These are phyloP conservation scores for Kandelia obovata DNA, from an alignment of 345 rosid species.

Conservation along the genomic window DNA sequence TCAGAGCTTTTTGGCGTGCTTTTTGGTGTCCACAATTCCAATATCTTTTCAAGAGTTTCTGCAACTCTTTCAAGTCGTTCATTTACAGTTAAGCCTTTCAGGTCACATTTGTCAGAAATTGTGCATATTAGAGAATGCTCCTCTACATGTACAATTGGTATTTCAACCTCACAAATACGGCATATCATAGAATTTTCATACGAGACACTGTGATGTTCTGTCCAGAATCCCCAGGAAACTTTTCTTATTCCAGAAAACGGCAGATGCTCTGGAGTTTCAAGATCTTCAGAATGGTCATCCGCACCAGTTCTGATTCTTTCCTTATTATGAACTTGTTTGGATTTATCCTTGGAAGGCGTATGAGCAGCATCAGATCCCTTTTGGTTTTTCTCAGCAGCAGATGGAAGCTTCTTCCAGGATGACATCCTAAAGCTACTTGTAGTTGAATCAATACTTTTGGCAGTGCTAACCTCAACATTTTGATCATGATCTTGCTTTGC, in stretches of 20 bases:
- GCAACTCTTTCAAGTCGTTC: conserved; percentile 88
- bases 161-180: conserved; percentile 97
- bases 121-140: conserved; percentile 97
- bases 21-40: conserved; percentile 90
- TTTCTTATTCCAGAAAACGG: conserved; percentile 40
- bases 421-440: conserved; percentile 81
- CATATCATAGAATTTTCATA: conserved; percentile 93
- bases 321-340: conserved; percentile 33
- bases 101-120: conserved; percentile 93
- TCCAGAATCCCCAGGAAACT: conserved; percentile 66
- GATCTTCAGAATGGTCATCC: conserved; percentile 42
- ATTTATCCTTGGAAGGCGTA: conserved; percentile 48
- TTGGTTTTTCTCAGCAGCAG: conserved; percentile 65
- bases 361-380: conserved; percentile 42
- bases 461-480: conserved; percentile 50
- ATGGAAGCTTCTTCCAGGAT: conserved; percentile 94
- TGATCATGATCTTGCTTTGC: conserved; percentile 40
- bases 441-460: conserved; percentile 72
- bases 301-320: conserved; percentile 41
- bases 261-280: conserved; percentile 39
- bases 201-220: conserved; percentile 52
- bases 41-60: conserved; percentile 77
- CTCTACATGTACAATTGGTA: conserved; percentile 97
- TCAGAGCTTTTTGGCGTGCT: conserved; percentile 48
- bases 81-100: conserved; percentile 79